A percentile compares a stretch with the other conserved stretches of the same genome.
Evolutionary conservation across 2,329 filamentous ascomycete genomes (phyloP).

Genomic region (Fusarium devonianum): DNA sequence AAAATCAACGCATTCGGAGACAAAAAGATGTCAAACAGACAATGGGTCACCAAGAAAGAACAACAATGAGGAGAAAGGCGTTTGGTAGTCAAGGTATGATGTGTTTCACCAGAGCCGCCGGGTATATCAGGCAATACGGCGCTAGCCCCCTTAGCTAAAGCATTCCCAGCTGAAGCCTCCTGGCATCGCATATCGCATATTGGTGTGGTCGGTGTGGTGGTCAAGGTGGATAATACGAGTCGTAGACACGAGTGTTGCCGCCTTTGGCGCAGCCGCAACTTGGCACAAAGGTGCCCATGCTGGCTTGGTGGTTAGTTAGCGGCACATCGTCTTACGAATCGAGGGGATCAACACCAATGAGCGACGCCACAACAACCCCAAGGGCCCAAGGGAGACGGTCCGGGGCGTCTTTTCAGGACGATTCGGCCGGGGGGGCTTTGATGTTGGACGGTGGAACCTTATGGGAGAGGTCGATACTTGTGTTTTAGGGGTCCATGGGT

Average conservation of each 20-base stretch:
- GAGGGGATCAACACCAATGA: conserved; percentile 27
- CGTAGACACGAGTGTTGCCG: conserved; percentile 7
- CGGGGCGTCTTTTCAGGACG: conserved; percentile 7
- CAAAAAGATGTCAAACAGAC: conserved; percentile 3
- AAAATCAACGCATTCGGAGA: too few relatives aligned
- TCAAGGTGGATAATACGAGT: conserved; percentile 31
- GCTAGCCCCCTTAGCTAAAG: conserved; percentile 19
- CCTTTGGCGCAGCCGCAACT: conserved; percentile 27
- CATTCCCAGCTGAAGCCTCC: conserved; percentile 25
- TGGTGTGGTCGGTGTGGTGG: conserved; percentile 32
- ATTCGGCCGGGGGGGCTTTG: conserved; percentile 14
- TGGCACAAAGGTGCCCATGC: conserved; percentile 8
- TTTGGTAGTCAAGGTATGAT: conserved; percentile 17
- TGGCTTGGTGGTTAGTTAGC: neutral
- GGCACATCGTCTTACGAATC: conserved; percentile 4
- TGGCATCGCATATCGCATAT: conserved; percentile 18
- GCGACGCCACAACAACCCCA: conserved; percentile 3
- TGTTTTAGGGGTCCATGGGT: conserved; percentile 28
- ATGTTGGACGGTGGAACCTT: conserved; percentile 3
- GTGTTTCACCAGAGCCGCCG: conserved; percentile 11
- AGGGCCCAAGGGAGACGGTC: conserved; percentile 6
- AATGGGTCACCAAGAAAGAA: neutral
- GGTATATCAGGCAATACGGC: conserved; percentile 12
- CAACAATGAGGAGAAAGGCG: conserved; percentile 4
- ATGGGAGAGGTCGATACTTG: conserved; percentile 1